Conservation (phyloP, 139 green algal genomes). For the Monoraphidium neglectum region DNA sequence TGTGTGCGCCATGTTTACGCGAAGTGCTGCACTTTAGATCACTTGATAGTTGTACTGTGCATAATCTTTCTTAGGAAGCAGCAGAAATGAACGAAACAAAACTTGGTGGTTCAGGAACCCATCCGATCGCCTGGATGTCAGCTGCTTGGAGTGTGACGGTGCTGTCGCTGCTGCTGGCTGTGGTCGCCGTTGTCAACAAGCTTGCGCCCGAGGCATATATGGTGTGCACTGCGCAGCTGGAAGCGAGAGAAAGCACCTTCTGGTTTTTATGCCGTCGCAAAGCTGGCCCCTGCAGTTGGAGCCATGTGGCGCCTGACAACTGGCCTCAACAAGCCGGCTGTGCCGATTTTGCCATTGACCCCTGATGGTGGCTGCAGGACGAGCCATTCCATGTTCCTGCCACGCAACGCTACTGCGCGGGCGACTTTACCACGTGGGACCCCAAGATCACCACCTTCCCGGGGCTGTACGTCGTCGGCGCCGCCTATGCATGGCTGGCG, state of each 20-base stretch:
- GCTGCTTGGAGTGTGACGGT: no score
- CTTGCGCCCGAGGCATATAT: slow-evolving; percentile 49
- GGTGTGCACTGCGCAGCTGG: slow-evolving; percentile 23
- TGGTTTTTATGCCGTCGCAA: neutral
- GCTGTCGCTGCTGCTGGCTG: neutral
- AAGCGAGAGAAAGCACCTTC: neutral
- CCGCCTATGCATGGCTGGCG: slow-evolving; percentile 20
- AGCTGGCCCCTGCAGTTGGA: no score
- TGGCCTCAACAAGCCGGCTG: no score
- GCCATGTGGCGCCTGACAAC: no score
- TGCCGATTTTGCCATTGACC: neutral
- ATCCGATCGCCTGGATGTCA: no score
- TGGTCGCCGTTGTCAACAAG: slow-evolving; percentile 12
- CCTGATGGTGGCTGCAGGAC: slow-evolving; percentile 53
- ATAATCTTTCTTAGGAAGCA: no score
- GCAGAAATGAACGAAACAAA: no score
- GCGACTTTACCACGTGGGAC: slow-evolving; percentile 78
- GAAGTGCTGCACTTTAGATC: no score
- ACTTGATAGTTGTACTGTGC: no score
- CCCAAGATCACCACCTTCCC: slow-evolving; percentile 95
- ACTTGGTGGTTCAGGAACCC: no score
- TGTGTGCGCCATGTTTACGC: no score
- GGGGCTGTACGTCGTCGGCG: slow-evolving; percentile 81
- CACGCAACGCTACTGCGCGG: slow-evolving; percentile 82
- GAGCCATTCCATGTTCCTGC: slow-evolving; percentile 94